Evolutionary conservation across 2,329 filamentous ascomycete genomes (phyloP).

Genomic region (Hirsutella thompsonii): DNA sequence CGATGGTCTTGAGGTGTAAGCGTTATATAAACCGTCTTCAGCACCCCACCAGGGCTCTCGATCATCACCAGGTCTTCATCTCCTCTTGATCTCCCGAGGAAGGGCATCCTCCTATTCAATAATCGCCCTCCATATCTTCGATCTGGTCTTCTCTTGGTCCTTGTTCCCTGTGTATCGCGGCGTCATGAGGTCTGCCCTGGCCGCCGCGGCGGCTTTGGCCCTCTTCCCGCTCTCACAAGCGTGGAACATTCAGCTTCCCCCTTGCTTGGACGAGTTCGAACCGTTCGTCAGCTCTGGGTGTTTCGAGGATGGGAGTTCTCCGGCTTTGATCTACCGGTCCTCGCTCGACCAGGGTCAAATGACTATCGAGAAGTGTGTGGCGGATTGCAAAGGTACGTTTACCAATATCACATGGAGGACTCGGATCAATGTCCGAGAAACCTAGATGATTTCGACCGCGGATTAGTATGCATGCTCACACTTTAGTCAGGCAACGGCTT

Average conservation of each 20-base stretch:
- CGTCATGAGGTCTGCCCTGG: constrained; percentile 12
- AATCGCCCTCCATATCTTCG: not conserved
- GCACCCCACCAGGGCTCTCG: not conserved
- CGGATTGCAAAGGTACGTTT: constrained; percentile 33
- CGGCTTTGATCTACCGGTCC: constrained; percentile 29
- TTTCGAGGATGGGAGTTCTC: constrained; percentile 24
- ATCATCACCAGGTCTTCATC: not conserved
- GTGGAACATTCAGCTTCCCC: constrained; percentile 29
- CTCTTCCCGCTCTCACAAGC: constrained; percentile 24
- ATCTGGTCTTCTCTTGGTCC: not conserved
- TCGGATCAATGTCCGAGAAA: not conserved
- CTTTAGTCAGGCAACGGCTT: constrained; percentile 28
- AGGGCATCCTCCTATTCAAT: not conserved
- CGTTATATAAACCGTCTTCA: not conserved
- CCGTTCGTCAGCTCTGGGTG: constrained; percentile 37
- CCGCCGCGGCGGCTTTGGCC: constrained; percentile 22
- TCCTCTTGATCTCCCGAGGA: not conserved
- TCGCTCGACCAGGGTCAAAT: constrained; percentile 22
- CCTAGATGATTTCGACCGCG: too few relatives aligned
- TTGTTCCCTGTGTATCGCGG: constrained; percentile 5
- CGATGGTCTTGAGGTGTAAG: not conserved
- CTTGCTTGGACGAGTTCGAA: constrained; percentile 30
- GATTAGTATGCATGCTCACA: not conserved
- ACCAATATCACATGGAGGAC: too few relatives aligned
- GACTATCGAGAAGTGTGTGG: constrained; percentile 33